Percentiles rank a stretch among this genome's conserved stretches.
These are phyloP conservation scores for Vaccinium macrocarpon DNA, from an alignment of 148 eudicot genomes.

Conservation along the genomic window DNA sequence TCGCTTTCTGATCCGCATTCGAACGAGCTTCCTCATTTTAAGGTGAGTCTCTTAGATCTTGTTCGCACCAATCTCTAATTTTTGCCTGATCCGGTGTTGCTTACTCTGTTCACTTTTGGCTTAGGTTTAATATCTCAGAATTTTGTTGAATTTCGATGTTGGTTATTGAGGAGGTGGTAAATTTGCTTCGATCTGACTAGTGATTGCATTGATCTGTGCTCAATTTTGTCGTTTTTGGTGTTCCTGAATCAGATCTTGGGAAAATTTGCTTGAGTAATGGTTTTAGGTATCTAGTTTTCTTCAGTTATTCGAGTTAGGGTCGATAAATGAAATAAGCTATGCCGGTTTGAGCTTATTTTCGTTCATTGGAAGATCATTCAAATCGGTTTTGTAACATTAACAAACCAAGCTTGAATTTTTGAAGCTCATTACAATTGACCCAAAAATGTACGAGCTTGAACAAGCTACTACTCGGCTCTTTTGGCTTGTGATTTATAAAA, in stretches of 20 bases:
- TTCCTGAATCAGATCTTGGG: background rate
- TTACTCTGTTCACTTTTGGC: background rate
- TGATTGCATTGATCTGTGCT: background rate
- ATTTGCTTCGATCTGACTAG: background rate
- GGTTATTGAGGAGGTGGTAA: background rate
- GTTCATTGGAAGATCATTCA: no score
- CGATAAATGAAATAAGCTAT: no score
- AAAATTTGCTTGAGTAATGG: background rate
- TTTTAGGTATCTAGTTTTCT: background rate
- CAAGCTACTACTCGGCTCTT: no score
- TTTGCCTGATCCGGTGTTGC: background rate
- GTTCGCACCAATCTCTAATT: background rate
- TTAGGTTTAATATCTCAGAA: background rate
- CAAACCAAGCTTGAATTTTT: no score
- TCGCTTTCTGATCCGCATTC: background rate
- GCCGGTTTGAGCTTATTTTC: no score
- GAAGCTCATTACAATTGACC: no score
- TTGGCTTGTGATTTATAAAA: no score
- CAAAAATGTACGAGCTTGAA: no score
- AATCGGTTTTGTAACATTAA: no score
- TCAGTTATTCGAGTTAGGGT: background rate
- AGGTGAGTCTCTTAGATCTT: constrained; percentile 20
- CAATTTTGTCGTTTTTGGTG: constrained; percentile 7
- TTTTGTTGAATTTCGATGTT: background rate
- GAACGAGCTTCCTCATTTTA: background rate